phyloP scores from a whole-genome alignment of 805 yeast genomes.

The Cyberlindnera galapagoensis region DNA sequence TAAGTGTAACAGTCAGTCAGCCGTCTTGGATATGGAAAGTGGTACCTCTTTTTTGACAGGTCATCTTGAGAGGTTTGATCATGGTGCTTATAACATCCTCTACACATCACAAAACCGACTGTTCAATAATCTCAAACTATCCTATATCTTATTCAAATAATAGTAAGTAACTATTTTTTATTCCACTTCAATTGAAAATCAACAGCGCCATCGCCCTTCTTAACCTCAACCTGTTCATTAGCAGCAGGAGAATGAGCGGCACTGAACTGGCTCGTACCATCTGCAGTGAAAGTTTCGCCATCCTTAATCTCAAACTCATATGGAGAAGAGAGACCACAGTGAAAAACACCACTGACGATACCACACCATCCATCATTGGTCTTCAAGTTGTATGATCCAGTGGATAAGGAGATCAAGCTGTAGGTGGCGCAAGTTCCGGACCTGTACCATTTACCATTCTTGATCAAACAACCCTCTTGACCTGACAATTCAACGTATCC shows the following conservation, averaged over 20 bases:
- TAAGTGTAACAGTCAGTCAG: too few relatives aligned
- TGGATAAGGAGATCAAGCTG: conserved; percentile 28
- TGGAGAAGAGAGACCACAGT: conserved; percentile 34
- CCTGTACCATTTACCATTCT: conserved; percentile 79
- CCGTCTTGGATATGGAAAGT: too few relatives aligned
- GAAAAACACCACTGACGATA: conserved; percentile 26
- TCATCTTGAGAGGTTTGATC: too few relatives aligned
- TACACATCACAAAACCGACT: too few relatives aligned
- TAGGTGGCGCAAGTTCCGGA: conserved; percentile 82
- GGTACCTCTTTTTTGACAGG: too few relatives aligned
- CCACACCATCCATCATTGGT: conserved; percentile 75
- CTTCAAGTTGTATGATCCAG: conserved; percentile 51
- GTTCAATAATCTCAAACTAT: too few relatives aligned
- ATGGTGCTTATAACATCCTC: too few relatives aligned
- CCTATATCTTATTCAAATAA: too few relatives aligned
- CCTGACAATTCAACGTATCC: conserved; percentile 46
- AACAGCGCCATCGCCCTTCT: conserved; percentile 34
- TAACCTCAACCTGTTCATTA: conserved; percentile 40
- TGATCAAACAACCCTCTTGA: conserved; percentile 69
- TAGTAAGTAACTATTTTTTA: not conserved
- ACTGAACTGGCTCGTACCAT: conserved; percentile 12
- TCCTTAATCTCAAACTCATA: conserved; percentile 26
- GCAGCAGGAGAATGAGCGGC: conserved; percentile 20
- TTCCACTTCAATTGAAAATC: conserved; percentile 27
- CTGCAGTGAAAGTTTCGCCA: conserved; percentile 6